Evolutionary conservation across 2,329 filamentous ascomycete species (phyloP).

Genomic region (Hypomyces rosellus): DNA sequence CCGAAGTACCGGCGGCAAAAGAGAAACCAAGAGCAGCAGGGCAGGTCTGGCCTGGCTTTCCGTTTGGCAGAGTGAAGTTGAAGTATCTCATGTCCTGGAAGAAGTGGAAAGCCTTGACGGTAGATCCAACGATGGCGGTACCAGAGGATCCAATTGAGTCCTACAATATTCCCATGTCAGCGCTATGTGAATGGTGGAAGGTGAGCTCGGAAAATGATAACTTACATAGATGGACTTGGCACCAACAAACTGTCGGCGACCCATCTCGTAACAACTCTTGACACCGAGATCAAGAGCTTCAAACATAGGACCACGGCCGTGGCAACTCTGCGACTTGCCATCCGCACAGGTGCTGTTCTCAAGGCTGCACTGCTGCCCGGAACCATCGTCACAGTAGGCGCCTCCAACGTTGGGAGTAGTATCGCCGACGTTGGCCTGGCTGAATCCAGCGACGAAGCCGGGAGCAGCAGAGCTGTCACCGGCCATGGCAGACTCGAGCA

Average conservation of each 20-base stretch:
- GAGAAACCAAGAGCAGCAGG: conserved; percentile 85
- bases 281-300: conserved; percentile 62
- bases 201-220: neutral
- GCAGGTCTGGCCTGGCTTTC: conserved; percentile 65
- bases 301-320: conserved; percentile 67
- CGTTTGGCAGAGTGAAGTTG: conserved; percentile 67
- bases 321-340: conserved; percentile 63
- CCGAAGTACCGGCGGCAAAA: conserved; percentile 87
- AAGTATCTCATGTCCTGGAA: conserved; percentile 78
- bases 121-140: conserved; percentile 52
- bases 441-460: conserved; percentile 84
- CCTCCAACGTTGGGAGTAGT: conserved; percentile 84
- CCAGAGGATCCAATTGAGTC: conserved; percentile 41
- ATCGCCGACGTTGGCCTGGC: conserved; percentile 85
- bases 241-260: conserved; percentile 60
- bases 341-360: conserved; percentile 78
- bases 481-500: conserved; percentile 67
- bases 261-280: conserved; percentile 70
- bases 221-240: conserved; percentile 42
- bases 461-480: conserved; percentile 49
- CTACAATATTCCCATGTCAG: conserved; percentile 30
- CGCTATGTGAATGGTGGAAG: too few species aligned
- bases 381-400: conserved; percentile 83
- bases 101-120: conserved; percentile 76
- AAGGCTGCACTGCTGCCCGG: conserved; percentile 63